Evolutionary conservation across 495 filamentous ascomycete genomes (phyloP), one percentile per base, ranked within the genome.

Genomic region (Talaromyces liani): DNA sequence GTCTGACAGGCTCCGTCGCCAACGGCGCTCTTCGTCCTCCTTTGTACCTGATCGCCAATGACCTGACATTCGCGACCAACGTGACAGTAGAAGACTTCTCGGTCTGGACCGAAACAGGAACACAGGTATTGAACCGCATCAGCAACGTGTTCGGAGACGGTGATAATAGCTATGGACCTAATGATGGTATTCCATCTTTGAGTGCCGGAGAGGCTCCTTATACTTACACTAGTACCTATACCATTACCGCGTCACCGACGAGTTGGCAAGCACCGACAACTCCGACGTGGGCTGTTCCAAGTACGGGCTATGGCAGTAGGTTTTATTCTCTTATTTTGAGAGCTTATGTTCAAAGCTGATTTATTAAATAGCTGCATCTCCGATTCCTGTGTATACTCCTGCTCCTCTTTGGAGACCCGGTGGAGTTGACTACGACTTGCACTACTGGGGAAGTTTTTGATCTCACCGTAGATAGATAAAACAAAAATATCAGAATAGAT

Each of bases 61-160:
- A 84, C 55, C 51, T 71, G 5, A 71, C 66, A 6, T 71, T 65
- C 51, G 65, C 66, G 34, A 77, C 71, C 0, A 77, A 74, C 58
- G 74, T 84, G 41, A 77, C 70, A 0, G 67, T 84, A 24, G 65
- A 69, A 20, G 75, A 84, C 60, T 77, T 84, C 64, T 61, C 67
- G 20, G 73, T 85, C 64, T 84, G 83, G 83, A 85, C 83, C 1
- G 78, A 81, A 58, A 66, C 68, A 6, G 79, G 78, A 1, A 67
- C 63, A 18, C 63, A 63, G 2, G 70, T 81, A 10, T 66, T 73
- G 20, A 78, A 82, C 62, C 65, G 73, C 24, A 80, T 79, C 64
- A 79, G 68, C 47, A 80, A 78, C 34, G 72, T 79, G 4, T 82
- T 80, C 53, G 80, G 78, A 3, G 70, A 66, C 0, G 79, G 79